Evolutionary conservation across 192 early-diverging fungal species (phyloP).

Genomic region (Thoreauomyces humboldtii): DNA sequence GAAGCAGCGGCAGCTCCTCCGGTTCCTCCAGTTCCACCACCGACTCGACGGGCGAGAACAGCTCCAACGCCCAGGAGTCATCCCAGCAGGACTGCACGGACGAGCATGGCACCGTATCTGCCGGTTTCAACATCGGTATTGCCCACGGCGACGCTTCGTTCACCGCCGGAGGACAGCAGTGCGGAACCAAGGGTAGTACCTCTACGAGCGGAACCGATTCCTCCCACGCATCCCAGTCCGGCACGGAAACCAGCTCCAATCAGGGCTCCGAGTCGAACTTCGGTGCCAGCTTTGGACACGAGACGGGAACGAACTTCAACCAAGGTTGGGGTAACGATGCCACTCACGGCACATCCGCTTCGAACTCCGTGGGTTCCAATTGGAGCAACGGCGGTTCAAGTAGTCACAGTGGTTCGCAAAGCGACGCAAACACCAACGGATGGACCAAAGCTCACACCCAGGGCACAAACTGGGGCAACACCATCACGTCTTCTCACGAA

Average conservation of each 20-base stretch:
- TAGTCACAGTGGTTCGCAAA: background rate
- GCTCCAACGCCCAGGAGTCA: background rate
- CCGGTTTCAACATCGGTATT: background rate
- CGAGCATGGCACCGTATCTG: background rate
- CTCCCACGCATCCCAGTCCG: background rate
- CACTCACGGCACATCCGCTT: background rate
- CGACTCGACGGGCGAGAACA: background rate
- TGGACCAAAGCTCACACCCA: background rate
- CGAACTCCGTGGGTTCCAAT: background rate
- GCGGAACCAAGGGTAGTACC: background rate
- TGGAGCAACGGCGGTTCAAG: conserved; percentile 3
- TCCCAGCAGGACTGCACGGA: conserved; percentile 1
- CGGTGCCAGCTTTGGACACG: background rate
- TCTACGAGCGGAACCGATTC: background rate
- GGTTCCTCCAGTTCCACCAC: background rate
- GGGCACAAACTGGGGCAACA: conserved; percentile 1
- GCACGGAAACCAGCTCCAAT: background rate
- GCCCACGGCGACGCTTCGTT: background rate
- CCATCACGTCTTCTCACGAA: background rate
- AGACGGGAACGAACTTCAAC: background rate
- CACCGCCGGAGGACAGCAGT: conserved; percentile 1
- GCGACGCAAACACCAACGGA: background rate
- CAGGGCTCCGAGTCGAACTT: conserved; percentile 1
- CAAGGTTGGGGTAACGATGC: background rate
- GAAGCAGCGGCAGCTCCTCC: background rate